Evolutionary conservation across 176 grass and related monocot genomes (phyloP), one percentile per base, ranked within the genome.

Genomic region (Eragrostis nindensis): DNA sequence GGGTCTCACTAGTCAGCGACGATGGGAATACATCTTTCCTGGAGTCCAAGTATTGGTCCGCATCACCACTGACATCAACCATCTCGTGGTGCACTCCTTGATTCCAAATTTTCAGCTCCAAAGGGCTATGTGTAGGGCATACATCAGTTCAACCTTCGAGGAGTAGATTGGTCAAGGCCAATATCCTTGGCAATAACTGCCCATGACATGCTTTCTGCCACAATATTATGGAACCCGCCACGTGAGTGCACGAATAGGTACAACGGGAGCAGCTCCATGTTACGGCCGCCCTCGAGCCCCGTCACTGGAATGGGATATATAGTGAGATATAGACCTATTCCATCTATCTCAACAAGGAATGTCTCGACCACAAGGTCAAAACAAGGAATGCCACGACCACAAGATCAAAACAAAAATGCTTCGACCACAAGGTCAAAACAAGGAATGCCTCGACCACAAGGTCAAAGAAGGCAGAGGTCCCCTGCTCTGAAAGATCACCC

Each of bases 221-320:
- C 80, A 42, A 66, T 49, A n/a, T n/a, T n/a, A 1, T 50, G n/a
- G 66, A 84, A 89, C 8, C 83, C 90, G n/a, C 87, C 86, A 18
- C 68, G 59, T 6, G 27, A 42, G 49, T 45, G 59, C 21, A 89
- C 84, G 39, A 55, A 64, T 5, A 80, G 67, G 80, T 84, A 92
- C 36, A 89, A 45, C n/a, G 8, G 68, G 60, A 92, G 77, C 66
- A 92, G 62, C 22, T 86, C 87, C 24, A 92, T 36, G 13, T 53
- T 41, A 24, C 14, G 44, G 2, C 67, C 90, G 10, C 83, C 48
- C 11, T 71, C 79, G 8, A 84, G 59, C 32, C 49, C 12, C 6
- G 40, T 66, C 6, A 80, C 76, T 5, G 59, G 75, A 63, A 84
- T 40, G 25, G 62, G 90, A 36, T 36, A n/a, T n/a, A n/a, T n/a